Base-by-base conservation (phyloP, 495 filamentous ascomycete genomes). In the Penicillium canariense region DNA sequence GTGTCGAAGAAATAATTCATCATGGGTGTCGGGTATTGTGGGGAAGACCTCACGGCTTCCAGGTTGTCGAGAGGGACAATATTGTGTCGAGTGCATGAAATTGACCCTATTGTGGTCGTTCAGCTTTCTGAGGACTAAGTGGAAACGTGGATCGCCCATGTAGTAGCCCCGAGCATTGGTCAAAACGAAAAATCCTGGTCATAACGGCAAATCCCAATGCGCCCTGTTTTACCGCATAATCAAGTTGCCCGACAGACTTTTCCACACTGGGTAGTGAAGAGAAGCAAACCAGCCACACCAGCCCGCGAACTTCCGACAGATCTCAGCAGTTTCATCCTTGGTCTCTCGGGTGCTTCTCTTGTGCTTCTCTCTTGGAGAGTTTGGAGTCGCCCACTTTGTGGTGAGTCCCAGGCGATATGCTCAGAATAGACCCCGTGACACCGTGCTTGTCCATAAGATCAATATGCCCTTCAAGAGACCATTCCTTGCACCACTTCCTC, bases 51-150 rank as follows among this genome's bases (percentile, higher is more conserved):
- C 2, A 30, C 34, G 26, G 34, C 48, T 28, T 42, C 48, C 11
- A 35, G 48, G 10, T 20, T 40, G 3, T 51, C 48, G 10, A 51
- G 48, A 28, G 36, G 40, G 18, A n/a, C 48, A 40, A 17, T 35
- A 51, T 31, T 51, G 34, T 14, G 48, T 51, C 25, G 36, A 35
- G 15, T 51, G 48, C 48, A 51, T 51, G n/a, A 51, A 42, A n/a
- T 40, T 23, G 27, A 51, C 4, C 1, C 35, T 5, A 5, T 51
- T 51, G 31, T 17, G 36, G 14, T 40, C 34, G n/a, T 51, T 42
- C 5, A 51, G 17, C 15, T 51, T 40, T 14, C 40, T 28, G 23
- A 51, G 40, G 25, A 51, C 48, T 12, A 15, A 35, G 35, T 51
- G 35, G 35, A 42, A 51, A 7, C 48, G 48, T 9, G 36, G 7